A percentile compares a stretch with the other conserved stretches of the same genome.
Evolutionary conservation across 1,284 basidiomycete genomes (phyloP).

Genomic region (Cryptococcus sp.): DNA sequence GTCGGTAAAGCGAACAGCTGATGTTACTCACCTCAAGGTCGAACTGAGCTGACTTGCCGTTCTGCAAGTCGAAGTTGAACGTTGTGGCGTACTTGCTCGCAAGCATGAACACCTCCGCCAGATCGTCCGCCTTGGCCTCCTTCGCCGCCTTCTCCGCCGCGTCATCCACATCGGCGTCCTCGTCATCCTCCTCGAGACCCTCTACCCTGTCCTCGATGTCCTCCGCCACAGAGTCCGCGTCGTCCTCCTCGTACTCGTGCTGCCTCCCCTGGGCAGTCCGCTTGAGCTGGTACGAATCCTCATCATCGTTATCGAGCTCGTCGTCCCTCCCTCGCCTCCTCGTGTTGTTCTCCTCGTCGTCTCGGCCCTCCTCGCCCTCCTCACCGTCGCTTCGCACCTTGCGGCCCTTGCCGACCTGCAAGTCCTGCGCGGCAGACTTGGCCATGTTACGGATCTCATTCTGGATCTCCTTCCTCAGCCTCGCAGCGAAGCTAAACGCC

Average conservation of each 20-base stretch:
- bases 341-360: constrained; percentile 48
- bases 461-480: constrained; percentile 80
- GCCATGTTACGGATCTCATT: constrained; percentile 82
- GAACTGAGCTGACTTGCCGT: constrained; percentile 66
- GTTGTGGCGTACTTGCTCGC: constrained; percentile 55
- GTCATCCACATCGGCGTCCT: constrained; percentile 48
- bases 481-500: constrained; percentile 72
- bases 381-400: constrained; percentile 43
- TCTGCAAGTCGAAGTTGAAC: constrained; percentile 66
- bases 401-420: constrained; percentile 78
- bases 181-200: constrained; percentile 53
- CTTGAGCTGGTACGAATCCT: constrained; percentile 70
- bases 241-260: constrained; percentile 64
- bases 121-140: constrained; percentile 44
- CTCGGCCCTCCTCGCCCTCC: constrained; percentile 53
- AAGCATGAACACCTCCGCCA: constrained; percentile 54
- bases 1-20: not conserved
- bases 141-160: constrained; percentile 54
- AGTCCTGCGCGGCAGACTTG: constrained; percentile 76
- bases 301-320: constrained; percentile 64
- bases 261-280: constrained; percentile 60
- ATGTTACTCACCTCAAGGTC: constrained; percentile 67
- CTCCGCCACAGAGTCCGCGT: constrained; percentile 57
- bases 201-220: constrained; percentile 64
- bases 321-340: constrained; percentile 49